Evolutionary conservation across 441 rosid species (phyloP).

Genomic region (Adansonia grandidieri): DNA sequence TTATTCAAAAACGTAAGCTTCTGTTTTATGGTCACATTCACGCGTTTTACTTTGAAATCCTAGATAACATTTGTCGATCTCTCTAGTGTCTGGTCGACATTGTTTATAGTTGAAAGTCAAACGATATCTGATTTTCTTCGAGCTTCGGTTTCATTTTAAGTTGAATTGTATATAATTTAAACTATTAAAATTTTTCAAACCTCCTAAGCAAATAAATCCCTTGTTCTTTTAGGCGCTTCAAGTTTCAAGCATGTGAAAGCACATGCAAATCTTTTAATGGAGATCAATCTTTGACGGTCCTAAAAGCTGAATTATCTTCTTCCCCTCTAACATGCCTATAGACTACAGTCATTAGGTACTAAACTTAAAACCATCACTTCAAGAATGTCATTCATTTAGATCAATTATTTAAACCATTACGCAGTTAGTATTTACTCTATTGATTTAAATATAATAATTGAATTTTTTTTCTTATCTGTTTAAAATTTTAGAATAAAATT

Average conservation of each 20-base stretch:
- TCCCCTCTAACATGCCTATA: not conserved
- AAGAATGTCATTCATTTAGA: not conserved
- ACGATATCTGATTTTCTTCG: not conserved
- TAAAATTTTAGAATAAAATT: too few species aligned
- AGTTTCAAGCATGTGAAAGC: constrained; percentile 2
- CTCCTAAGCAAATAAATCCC: too few species aligned
- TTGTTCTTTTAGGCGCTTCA: too few species aligned
- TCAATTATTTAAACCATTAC: not conserved
- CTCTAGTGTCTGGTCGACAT: too few species aligned
- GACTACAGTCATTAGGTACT: not conserved
- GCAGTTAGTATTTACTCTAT: not conserved
- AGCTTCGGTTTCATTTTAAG: too few species aligned
- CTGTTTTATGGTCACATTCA: too few species aligned
- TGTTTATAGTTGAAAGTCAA: too few species aligned
- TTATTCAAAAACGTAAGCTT: too few species aligned
- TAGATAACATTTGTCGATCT: too few species aligned
- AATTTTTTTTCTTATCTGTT: too few species aligned
- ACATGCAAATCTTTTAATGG: constrained; percentile 9
- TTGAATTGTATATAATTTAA: not conserved
- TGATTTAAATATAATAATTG: too few species aligned
- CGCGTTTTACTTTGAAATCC: too few species aligned
- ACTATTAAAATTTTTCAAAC: not conserved
- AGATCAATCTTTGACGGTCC: not conserved
- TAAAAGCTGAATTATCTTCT: not conserved
- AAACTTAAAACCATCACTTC: not conserved